Percentiles rank a stretch among this genome's conserved stretches.
phyloP scores from a whole-genome alignment of 2,329 filamentous ascomycete species.

The Colletotrichum cuscutae region DNA sequence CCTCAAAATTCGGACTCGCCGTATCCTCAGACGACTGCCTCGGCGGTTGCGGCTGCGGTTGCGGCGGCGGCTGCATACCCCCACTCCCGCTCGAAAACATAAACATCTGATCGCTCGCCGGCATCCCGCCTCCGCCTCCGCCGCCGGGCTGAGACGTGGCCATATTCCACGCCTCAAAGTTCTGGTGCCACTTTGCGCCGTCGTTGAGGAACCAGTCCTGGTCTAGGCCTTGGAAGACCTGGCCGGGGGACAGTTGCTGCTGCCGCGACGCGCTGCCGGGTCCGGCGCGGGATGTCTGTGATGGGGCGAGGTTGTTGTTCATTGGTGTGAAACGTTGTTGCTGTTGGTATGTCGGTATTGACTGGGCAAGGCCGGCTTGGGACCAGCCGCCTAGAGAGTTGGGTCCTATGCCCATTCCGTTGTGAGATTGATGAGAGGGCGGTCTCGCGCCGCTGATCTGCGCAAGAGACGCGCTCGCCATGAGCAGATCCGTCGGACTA shows the following conservation, averaged over 20 bases:
- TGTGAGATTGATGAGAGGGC: constrained; percentile 20
- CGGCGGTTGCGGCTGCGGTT: not conserved
- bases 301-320: constrained; percentile 1
- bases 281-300: not conserved
- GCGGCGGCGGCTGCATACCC: not conserved
- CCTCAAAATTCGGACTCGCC: constrained; percentile 41
- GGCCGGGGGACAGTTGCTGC: constrained; percentile 43
- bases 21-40: constrained; percentile 25
- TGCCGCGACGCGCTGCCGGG: constrained; percentile 31
- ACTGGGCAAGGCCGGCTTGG: constrained; percentile 38
- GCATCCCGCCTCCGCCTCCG: constrained; percentile 2
- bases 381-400: constrained; percentile 39
- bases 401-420: not conserved
- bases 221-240: constrained; percentile 54
- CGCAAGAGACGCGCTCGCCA: constrained; percentile 37
- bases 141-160: constrained; percentile 24
- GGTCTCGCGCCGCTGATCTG: constrained; percentile 36
- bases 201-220: constrained; percentile 69
- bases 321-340: constrained; percentile 24
- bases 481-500: constrained; percentile 41
- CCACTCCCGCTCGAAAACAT: constrained; percentile 28
- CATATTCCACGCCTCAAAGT: constrained; percentile 65
- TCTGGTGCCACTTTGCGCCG: constrained; percentile 67
- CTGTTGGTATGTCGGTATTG: constrained; percentile 42
- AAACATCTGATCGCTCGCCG: constrained; percentile 31